Evolutionary conservation across 768 basidiomycete genomes (phyloP), one percentile per base, ranked within the genome.

Genomic region (Serendipita vermifera): DNA sequence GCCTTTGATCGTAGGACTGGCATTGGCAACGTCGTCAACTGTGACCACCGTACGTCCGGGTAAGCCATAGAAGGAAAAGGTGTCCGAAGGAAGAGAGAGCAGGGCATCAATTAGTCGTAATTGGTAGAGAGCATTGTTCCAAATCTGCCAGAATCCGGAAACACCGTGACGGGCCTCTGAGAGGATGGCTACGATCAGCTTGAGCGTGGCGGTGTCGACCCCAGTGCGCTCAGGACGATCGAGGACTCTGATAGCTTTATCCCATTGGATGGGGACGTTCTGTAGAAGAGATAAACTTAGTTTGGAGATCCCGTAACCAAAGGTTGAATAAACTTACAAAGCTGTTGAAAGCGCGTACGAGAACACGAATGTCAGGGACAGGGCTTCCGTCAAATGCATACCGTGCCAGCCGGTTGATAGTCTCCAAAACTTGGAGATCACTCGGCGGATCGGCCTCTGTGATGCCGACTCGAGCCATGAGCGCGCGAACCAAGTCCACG

Each of bases 41-140:
- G 87, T 87, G 33, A 94, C 87, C 59, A 92, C 83, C 60, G 85
- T 73, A 33, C 77, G 79, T 2, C 87, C 85, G 33, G 91, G 87
- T 26, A 98, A 75, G 31, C 83, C 80, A 94, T 86, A 65, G n/a
- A 98, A 88, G 65, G 87, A 91, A 73, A 96, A 91, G 0, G 87
- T 88, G 67, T 96, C 94, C 1, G 81, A 81, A 2, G 92, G 85
- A 24, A 97, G 73, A 24, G 85, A 89, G 7, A 94, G 81, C 33
- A 99, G 76, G 2, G 87, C 87, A 62, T 92, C 89, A 31, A 97
- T 75, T 17, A 99, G 75, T 38, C 83, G 82, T 27, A 97, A 76
- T 66, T 94, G 91, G 62, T 87, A 87, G 24, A 86, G 67, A 1
- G 87, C 77, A 66, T 96, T 93, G 9, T 75, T 75, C 94, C 94